Evolutionary conservation across 2,329 filamentous ascomycete genomes (phyloP).

Genomic region (Aureobasidium pullulans): DNA sequence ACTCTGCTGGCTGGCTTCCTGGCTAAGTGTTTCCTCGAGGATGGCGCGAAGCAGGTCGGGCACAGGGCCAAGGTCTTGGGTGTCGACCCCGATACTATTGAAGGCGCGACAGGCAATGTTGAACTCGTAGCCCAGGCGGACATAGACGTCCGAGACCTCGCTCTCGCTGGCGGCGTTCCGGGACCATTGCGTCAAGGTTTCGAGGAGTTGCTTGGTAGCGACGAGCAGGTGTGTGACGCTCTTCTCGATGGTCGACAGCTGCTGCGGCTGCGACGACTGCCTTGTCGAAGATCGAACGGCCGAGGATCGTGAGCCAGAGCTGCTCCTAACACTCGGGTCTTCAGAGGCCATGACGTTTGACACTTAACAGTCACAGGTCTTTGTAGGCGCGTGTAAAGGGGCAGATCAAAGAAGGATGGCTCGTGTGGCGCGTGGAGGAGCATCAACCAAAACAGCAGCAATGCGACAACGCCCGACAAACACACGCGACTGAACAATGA

Average conservation of each 20-base stretch:
- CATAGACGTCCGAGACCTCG: slow-evolving; percentile 96
- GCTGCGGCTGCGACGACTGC: slow-evolving; percentile 53
- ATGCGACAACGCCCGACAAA: background rate
- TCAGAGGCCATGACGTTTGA: slow-evolving; percentile 10
- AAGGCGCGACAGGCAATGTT: slow-evolving; percentile 98
- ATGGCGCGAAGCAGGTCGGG: slow-evolving; percentile 85
- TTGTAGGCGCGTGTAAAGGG: background rate
- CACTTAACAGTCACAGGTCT: background rate
- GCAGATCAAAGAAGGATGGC: background rate
- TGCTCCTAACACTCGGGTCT: slow-evolving; percentile 51
- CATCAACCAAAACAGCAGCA: background rate
- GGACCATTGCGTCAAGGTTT: slow-evolving; percentile 97
- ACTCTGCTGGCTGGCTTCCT: slow-evolving; percentile 89
- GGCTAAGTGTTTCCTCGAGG: slow-evolving; percentile 89
- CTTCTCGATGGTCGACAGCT: slow-evolving; percentile 96
- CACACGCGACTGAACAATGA: background rate
- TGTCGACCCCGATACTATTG: slow-evolving; percentile 93
- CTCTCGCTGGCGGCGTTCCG: slow-evolving; percentile 84
- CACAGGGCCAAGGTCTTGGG: slow-evolving; percentile 86
- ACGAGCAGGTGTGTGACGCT: slow-evolving; percentile 96
- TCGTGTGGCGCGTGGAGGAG: background rate
- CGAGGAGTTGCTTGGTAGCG: slow-evolving; percentile 93
- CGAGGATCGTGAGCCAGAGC: slow-evolving; percentile 41
- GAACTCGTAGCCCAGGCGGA: slow-evolving; percentile 95
- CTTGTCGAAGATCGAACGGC: slow-evolving; percentile 27